Percentiles rank a stretch among this genome's conserved stretches.
phyloP scores from a whole-genome alignment of 768 basidiomycete genomes.

The Mycena filopes region DNA sequence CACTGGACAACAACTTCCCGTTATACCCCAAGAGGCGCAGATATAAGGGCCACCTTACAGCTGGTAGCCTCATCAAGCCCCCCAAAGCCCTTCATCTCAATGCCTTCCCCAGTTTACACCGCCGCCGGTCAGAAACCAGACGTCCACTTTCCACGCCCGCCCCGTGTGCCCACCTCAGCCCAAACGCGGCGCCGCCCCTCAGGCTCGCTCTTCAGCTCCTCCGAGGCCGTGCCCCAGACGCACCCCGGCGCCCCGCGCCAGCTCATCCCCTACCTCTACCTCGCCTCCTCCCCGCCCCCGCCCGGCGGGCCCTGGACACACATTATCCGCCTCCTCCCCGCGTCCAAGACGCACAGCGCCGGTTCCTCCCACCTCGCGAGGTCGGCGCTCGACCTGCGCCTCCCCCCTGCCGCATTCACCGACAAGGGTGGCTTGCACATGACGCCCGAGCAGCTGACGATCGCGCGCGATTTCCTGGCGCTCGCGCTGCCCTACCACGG shows the following conservation, averaged over 20 bases:
- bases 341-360: slow-evolving; percentile 13
- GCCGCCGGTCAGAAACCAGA: too few relatives aligned
- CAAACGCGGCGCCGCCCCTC: too few relatives aligned
- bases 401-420: slow-evolving; percentile 2
- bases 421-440: neutral
- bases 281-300: slow-evolving; percentile 9
- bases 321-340: slow-evolving; percentile 28
- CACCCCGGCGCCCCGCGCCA: slow-evolving; percentile 17
- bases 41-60: neutral
- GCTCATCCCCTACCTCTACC: slow-evolving; percentile 28
- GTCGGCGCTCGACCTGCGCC: slow-evolving; percentile 16
- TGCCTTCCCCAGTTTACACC: neutral
- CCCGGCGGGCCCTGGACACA: slow-evolving; percentile 25
- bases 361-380: slow-evolving; percentile 6
- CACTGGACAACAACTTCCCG: slow-evolving; percentile 1
- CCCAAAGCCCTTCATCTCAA: neutral
- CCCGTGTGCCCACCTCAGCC: too few relatives aligned
- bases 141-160: too few relatives aligned
- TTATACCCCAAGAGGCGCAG: neutral
- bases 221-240: slow-evolving; percentile 1
- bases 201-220: too few relatives aligned
- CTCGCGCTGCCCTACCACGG: slow-evolving; percentile 31
- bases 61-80: neutral
- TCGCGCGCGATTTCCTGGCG: slow-evolving; percentile 32
- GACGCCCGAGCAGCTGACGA: slow-evolving; percentile 16